Base-by-base conservation (phyloP, 345 rosid species). In the Salix caprea region DNA sequence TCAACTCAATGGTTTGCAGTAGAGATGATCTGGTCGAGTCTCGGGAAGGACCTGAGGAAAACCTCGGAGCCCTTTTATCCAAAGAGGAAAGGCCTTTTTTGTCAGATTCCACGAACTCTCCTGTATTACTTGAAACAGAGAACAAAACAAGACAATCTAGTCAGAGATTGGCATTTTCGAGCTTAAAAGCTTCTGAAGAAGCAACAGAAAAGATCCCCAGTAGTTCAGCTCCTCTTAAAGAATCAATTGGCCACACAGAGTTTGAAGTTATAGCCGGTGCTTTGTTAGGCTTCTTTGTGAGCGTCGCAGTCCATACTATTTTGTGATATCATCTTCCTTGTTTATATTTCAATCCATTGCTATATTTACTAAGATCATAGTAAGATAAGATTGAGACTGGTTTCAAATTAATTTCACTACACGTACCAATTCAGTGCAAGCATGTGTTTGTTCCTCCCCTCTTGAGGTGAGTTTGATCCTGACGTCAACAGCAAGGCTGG, bases 221-320 rank as follows among this genome's bases (percentile, higher is more conserved):
- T 23, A 24, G n/a, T n/a, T 13, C 24, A 16, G 1, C 67, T 15
- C 83, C 82, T 13, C 64, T 94, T 61, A 92, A 92, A 89, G 97
- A 94, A 80, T 90, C 95, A 54, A 84, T 92, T 56, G 97, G 98
- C 26, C 98, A 90, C 80, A 88, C 89, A 40, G 96, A 89, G 86
- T 84, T 91, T 81, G 97, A 92, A 88, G 97, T 94, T 67, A 67
- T 88, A 12, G 97, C 94, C 4, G 97, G 97, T 28, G 95, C 91
- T 60, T 79, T 92, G 16, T 74, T 94, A 6, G 98, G 97, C 56
- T 88, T 94, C 74, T 40, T 88, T 18, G 91, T 87, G 42, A 88
- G 89, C 82, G 69, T 89, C 39, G 85, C 74, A 50, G 89, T 92
- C n/a, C 70, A 82, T 78, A 48, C 77, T 21, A 44, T 52, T 60